Evolutionary conservation across 2,329 filamentous ascomycete genomes (phyloP), one percentile per base, ranked within the genome.

Genomic region (Fusarium xylarioides): DNA sequence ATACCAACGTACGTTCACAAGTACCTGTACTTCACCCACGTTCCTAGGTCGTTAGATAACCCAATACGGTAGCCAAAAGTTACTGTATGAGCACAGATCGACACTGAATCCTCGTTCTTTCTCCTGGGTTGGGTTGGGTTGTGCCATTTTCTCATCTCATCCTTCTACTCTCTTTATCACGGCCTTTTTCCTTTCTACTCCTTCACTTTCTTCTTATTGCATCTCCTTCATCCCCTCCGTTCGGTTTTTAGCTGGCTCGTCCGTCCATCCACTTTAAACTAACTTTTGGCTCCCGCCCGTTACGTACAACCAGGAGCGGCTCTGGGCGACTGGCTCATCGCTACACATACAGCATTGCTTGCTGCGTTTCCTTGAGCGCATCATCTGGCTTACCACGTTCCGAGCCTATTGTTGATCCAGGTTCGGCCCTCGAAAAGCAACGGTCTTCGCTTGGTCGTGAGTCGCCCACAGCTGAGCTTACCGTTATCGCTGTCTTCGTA

Each of bases 261-360:
- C 59, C 52, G 40, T 62, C 59, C 61, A 59, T 54, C 62, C 44
- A 68, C 66, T 63, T 66, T 43, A 34, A 70, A 67, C 59, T 57
- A 66, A 65, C 68, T 56, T 68, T 77, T 74, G 70, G 71, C 65
- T 76, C 73, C 65, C 71, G 65, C 73, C 65, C 71, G 65, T 64
- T 66, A 57, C 55, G 42, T 58, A 37, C 55, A 14, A 58, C 55
- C 49, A 47, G 30, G 65, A 74, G 69, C 61, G 65, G 72, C 73
- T 67, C 65, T 77, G 75, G 65, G 73, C 66, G 71, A 71, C 75
- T 76, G 69, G 71, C 71, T 77, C 65, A 60, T 67, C 63, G 63
- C 66, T 75, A 47, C 19, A 37, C 57, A 60, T 28, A 58, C 57
- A 60, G 34, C 30, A 38, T 60, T 53, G 32, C 54, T 60, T 53